These are phyloP conservation scores for Staphylotrichum longicolle DNA, from an alignment of 495 filamentous ascomycete genomes.

Conservation along the genomic window DNA sequence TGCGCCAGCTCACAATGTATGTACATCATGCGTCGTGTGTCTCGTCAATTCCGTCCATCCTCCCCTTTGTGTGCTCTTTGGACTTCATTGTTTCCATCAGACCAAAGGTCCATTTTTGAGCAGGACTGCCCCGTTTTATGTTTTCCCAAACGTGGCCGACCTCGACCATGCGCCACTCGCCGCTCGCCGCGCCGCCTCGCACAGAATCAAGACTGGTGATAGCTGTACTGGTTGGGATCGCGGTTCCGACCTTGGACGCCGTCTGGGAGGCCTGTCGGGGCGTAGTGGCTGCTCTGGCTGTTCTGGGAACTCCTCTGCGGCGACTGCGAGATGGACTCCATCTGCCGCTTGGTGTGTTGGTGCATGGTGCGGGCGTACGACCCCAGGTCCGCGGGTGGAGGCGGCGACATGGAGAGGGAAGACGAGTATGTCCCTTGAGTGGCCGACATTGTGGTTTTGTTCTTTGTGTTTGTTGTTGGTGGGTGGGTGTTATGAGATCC, in stretches of 20 bases:
- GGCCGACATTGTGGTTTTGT: constrained; percentile 36
- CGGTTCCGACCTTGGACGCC: constrained; percentile 26
- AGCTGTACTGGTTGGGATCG: constrained; percentile 11
- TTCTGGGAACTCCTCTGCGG: constrained; percentile 16
- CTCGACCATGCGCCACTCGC: not conserved
- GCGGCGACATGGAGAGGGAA: constrained; percentile 36
- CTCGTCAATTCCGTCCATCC: constrained; percentile 1
- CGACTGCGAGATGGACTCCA: constrained; percentile 43
- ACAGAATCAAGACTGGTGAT: not conserved
- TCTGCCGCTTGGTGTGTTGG: constrained; percentile 52
- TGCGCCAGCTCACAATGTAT: constrained; percentile 2
- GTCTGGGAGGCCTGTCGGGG: constrained; percentile 35
- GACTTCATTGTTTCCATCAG: not conserved
- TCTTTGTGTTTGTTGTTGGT: not conserved
- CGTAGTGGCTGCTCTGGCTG: constrained; percentile 12
- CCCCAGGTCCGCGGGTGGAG: constrained; percentile 45
- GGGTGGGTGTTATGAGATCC: constrained; percentile 1
- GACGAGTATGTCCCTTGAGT: constrained; percentile 29
- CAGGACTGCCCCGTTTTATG: not conserved
- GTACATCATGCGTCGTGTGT: constrained; percentile 6
- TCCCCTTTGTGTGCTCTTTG: not conserved
- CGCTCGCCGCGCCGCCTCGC: no score
- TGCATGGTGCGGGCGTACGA: constrained; percentile 50
- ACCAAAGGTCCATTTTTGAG: not conserved
- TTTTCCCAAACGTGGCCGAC: not conserved